These are phyloP conservation scores for Rhododendron henanense DNA, from an alignment of 148 eudicot genomes.

Conservation along the genomic window DNA sequence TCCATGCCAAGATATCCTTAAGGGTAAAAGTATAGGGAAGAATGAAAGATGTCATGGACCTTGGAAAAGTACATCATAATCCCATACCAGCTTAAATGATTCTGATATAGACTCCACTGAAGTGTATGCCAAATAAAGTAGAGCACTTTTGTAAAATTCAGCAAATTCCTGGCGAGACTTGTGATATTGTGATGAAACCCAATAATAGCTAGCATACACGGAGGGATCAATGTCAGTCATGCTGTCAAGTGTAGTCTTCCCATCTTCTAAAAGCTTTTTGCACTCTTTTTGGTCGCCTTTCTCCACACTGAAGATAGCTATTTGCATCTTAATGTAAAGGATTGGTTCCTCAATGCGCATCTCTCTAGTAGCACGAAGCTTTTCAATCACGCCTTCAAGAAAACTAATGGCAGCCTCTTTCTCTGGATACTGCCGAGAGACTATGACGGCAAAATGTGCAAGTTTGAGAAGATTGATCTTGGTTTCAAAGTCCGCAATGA, in stretches of 20 bases:
- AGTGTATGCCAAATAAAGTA: constrained; percentile 90
- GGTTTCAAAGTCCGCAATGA: constrained; percentile 93
- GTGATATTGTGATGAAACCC: constrained; percentile 87
- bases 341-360: constrained; percentile 80
- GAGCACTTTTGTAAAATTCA: constrained; percentile 89
- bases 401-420: constrained; percentile 79
- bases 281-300: constrained; percentile 81
- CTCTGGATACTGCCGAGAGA: constrained; percentile 78
- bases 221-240: constrained; percentile 99
- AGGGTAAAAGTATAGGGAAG: background rate
- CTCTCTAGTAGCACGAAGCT: constrained; percentile 74
- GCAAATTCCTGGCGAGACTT: constrained; percentile 86
- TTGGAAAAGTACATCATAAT: background rate
- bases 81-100: constrained; percentile 80
- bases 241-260: constrained; percentile 78
- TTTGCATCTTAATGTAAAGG: constrained; percentile 81
- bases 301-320: constrained; percentile 71
- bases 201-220: constrained; percentile 83
- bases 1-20: background rate
- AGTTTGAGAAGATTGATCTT: constrained; percentile 98
- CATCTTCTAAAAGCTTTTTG: constrained; percentile 82
- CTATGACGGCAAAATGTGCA: constrained; percentile 91
- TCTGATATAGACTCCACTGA: constrained; percentile 95
- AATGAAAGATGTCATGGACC: background rate
- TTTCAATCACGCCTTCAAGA: constrained; percentile 85